These are phyloP conservation scores for Lippia alba DNA, from an alignment of 305 asterid species.

Conservation along the genomic window DNA sequence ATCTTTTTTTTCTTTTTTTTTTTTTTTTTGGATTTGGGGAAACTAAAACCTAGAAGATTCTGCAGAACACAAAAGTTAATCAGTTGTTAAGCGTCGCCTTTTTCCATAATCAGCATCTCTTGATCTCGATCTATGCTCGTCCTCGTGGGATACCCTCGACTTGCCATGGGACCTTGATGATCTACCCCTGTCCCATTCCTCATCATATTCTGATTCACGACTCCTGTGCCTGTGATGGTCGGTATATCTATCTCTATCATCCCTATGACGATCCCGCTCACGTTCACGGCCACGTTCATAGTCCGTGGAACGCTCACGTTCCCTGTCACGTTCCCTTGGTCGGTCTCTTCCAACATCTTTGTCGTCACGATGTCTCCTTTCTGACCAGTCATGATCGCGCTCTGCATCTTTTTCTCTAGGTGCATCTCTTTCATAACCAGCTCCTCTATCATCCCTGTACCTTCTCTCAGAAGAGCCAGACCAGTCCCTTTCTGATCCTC, in stretches of 20 bases:
- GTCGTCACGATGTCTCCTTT: conserved; percentile 64
- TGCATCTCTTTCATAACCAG: conserved; percentile 63
- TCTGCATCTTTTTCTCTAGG: conserved; percentile 58
- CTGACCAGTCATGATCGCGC: conserved; percentile 64
- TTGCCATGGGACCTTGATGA: not conserved
- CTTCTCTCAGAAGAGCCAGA: conserved; percentile 84
- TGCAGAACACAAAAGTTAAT: conserved; percentile 37
- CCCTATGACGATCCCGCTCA: conserved; percentile 58
- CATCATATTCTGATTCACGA: not conserved
- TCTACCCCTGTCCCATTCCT: not conserved
- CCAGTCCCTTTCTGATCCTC: conserved; percentile 78
- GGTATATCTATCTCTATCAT: not conserved
- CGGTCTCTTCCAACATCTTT: conserved; percentile 45
- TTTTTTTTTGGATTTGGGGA: no score
- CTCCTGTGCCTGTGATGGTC: not conserved
- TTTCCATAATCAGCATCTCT: not conserved
- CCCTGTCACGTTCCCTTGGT: conserved; percentile 62
- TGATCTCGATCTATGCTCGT: not conserved
- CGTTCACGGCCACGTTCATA: conserved; percentile 47
- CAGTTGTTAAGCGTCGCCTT: not conserved
- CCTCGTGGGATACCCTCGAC: not conserved
- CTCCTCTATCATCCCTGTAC: conserved; percentile 73
- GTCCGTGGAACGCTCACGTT: conserved; percentile 35
- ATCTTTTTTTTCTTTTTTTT: conserved; percentile 29
- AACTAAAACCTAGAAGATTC: conserved; percentile 32